A percentile compares a stretch with the other conserved stretches of the same genome.
Evolutionary conservation across 2,329 filamentous ascomycete species (phyloP).

Genomic region (Botrytis aclada): DNA sequence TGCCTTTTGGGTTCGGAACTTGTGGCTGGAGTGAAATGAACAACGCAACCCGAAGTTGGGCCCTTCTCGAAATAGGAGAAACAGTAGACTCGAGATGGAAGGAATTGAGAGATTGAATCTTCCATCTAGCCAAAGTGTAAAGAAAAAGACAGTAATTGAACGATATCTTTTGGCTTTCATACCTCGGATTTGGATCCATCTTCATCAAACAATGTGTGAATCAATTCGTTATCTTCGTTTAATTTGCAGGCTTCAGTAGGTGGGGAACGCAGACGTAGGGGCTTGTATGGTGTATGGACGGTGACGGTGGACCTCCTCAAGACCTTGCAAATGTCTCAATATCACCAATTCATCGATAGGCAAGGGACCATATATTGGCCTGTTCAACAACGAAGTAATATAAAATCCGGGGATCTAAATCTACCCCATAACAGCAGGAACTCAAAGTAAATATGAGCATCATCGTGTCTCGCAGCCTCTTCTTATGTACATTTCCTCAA

Average conservation of each 20-base stretch:
- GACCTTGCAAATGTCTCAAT: conserved; percentile 8
- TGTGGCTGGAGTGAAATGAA: not conserved
- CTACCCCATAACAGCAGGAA: not conserved
- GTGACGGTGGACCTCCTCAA: not conserved
- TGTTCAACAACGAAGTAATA: conserved; percentile 6
- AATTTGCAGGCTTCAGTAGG: not conserved
- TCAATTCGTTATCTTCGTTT: not conserved
- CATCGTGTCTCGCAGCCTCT: not conserved
- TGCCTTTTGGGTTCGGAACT: not conserved
- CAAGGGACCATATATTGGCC: conserved; percentile 7
- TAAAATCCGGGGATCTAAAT: conserved; percentile 6
- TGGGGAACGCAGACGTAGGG: not conserved
- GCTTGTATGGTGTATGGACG: not conserved
- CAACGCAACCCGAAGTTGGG: not conserved
- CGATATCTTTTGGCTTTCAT: not conserved
- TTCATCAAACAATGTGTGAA: not conserved
- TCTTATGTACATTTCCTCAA: not conserved
- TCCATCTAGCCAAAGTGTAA: not conserved
- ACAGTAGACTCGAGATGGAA: conserved; percentile 2
- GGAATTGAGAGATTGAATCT: not conserved
- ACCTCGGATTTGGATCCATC: not conserved
- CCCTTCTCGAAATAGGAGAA: not conserved
- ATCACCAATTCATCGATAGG: not conserved
- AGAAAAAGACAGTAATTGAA: not conserved
- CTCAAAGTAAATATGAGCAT: not conserved